Evolutionary conservation across 495 filamentous ascomycete species (phyloP), one percentile per base, ranked within the genome.

Genomic region (Baudoinia panamericana): DNA sequence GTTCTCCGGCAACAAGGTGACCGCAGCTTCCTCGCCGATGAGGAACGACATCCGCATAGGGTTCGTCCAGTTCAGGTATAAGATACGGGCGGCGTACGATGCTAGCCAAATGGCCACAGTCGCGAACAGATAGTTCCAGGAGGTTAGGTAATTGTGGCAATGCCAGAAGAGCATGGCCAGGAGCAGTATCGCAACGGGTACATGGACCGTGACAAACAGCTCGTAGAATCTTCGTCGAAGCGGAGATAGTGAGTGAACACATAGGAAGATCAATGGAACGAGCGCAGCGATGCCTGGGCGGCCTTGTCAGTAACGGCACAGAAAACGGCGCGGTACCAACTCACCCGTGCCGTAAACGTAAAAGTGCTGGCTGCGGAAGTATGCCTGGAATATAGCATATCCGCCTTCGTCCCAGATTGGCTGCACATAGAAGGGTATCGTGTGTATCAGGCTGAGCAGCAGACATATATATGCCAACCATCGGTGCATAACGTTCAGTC

Each of bases 81-180:
- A 59, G 13, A 66, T 31, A 1, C 63, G 60, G 48, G 59, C 41
- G 10, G 55, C 8, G 35, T 61, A 63, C 0, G 59, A 63, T 30
- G 76, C 73, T 1, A 90, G 45, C 77, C 84, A 90, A 53, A 94
- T 84, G 24, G 65, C 83, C 26, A 85, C 63, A 0, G 84, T 90
- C 8, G 83, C 77, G 51, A 69, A 90, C 7, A 96, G 70, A 52
- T 95, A 96, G 57, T 74, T 67, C 88, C 90, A 96, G 5, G 86
- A 92, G 12, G 76, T 77, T 21, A 96, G 67, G 55, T 83, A 92
- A 58, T 96, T 94, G 52, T 84, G 77, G 51, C 80, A 90, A 59
- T 96, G 88, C 88, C 88, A 96, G 61, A 96, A 93, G 12, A 96
- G 71, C 63, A 93, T 71, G 8, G 67, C 85, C 23, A 95, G 57